Base-by-base conservation (phyloP, 805 yeast genomes). In the Ogataea kodamae region DNA sequence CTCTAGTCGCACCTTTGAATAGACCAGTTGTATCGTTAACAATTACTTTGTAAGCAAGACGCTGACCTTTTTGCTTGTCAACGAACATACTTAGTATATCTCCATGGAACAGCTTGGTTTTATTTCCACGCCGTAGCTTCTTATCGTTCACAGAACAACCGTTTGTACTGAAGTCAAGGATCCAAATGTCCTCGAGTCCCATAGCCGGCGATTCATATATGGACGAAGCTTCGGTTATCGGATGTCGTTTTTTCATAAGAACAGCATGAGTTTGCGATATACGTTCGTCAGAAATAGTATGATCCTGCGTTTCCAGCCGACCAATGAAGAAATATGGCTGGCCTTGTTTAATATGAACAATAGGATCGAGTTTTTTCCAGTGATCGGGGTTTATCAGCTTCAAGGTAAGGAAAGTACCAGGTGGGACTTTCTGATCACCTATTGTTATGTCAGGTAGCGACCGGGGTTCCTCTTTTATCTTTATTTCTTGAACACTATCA, bases 221-320 rank as follows among this genome's bases (percentile, higher is more conserved):
- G 4, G 79, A 68, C 19, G 76, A 66, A 18, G 66, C 63, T 9
- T 72, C 70, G 6, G 49, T 45, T 3, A 76, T 71, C 0, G 78
- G 78, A 50, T 81, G 86, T 38, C 87, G 65, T 39, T 76, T 72
- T 49, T 76, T 76, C 35, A 68, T 49, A 9, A 90, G 64, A 18
- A 78, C 62, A 56, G 96, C 88, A 58, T 92, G 97, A 1, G 80
- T 67, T 44, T 87, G 84, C 2, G 97, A 89, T 48, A 90, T 71
- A 28, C 96, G 62, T 46, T 72, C 81, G 46, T 89, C 96, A 19
- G 72, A 64, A 11, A 85, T 72, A 25, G 65, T 65, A 20, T 74
- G 69, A 51, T 83, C 78, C 40, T 84, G 73, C 3, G 68, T 73
- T 13, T 68, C 74, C 14, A 74, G 71, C 21, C 97, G 65, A 1